phyloP scores from a whole-genome alignment of 1,284 basidiomycete species.

The Moniliella sp. region DNA sequence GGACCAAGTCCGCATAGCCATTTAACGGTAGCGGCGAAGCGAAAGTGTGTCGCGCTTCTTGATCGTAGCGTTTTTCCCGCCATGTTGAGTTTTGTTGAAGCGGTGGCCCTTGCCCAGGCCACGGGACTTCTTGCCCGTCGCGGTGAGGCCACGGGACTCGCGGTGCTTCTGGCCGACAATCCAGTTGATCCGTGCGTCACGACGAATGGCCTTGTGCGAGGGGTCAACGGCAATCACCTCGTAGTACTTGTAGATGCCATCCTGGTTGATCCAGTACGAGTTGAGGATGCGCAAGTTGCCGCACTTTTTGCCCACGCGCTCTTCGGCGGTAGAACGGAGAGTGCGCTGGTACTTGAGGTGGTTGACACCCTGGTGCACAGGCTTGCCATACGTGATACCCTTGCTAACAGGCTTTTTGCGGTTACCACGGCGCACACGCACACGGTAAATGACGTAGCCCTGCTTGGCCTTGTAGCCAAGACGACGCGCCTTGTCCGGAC shows the following conservation, averaged over 20 bases:
- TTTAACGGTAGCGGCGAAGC: conserved; percentile 86
- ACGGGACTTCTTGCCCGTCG: conserved; percentile 59
- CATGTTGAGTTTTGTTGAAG: conserved; percentile 61
- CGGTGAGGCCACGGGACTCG: conserved; percentile 89
- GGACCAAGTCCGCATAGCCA: too few species aligned
- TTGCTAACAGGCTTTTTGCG: conserved; percentile 96
- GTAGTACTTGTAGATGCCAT: conserved; percentile 97
- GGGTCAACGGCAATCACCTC: conserved; percentile 96
- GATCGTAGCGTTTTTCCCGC: conserved; percentile 64
- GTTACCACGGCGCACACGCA: conserved; percentile 93
- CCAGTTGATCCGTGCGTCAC: conserved; percentile 95
- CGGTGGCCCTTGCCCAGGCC: conserved; percentile 74
- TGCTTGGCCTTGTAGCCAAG: conserved; percentile 99
- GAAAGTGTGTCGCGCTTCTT: conserved; percentile 70
- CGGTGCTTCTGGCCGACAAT: conserved; percentile 96
- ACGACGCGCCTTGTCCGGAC: conserved; percentile 95
- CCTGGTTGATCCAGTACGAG: conserved; percentile 99
- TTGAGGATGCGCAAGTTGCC: conserved; percentile 73
- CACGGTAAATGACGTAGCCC: conserved; percentile 91
- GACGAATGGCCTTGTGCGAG: conserved; percentile 68
- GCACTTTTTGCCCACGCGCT: conserved; percentile 87
- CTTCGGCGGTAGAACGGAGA: conserved; percentile 79
- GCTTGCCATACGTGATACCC: conserved; percentile 96
- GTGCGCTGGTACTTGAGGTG: conserved; percentile 95
- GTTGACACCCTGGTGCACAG: conserved; percentile 97